A percentile compares a stretch with the other conserved stretches of the same genome.
Conservation (phyloP, 164 flowering plant species). For the Chimonanthus salicifolius region DNA sequence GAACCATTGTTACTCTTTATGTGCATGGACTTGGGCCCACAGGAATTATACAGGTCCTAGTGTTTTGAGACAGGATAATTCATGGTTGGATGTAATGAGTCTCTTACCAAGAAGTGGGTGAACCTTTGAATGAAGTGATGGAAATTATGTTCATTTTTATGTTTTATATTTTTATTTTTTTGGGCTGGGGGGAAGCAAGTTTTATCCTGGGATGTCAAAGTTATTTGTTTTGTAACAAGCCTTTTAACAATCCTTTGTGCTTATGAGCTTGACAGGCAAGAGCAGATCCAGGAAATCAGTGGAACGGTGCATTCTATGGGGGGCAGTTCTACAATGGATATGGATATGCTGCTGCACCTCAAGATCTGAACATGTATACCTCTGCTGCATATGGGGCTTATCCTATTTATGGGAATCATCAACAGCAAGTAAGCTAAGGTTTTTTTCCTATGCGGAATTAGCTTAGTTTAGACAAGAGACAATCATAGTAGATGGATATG, state of each 20-base stretch:
- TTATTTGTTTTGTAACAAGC: too few relatives aligned
- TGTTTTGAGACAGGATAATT: background rate
- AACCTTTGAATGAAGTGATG: too few relatives aligned
- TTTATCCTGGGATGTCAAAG: background rate
- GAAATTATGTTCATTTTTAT: too few relatives aligned
- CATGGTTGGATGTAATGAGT: background rate
- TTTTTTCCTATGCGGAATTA: background rate
- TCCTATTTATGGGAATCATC: conserved; percentile 67
- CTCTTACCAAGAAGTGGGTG: too few relatives aligned
- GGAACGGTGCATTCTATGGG: conserved; percentile 73
- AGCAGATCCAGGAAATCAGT: conserved; percentile 54
- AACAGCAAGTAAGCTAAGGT: conserved; percentile 80
- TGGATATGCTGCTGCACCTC: conserved; percentile 55
- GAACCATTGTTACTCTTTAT: too few relatives aligned
- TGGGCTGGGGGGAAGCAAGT: background rate
- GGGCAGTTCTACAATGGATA: conserved; percentile 72
- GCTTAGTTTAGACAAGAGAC: background rate
- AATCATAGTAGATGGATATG: background rate
- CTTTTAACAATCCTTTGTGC: background rate
- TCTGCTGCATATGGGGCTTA: conserved; percentile 63
- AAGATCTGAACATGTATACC: conserved; percentile 67
- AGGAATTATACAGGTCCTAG: background rate
- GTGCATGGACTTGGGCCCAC: background rate
- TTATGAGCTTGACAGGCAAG: conserved; percentile 41
- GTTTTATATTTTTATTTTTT: too few relatives aligned